A percentile compares a stretch with the other conserved stretches of the same genome.
These are phyloP conservation scores for Solidago caesia DNA, from an alignment of 129 eudicot species.

Conservation along the genomic window DNA sequence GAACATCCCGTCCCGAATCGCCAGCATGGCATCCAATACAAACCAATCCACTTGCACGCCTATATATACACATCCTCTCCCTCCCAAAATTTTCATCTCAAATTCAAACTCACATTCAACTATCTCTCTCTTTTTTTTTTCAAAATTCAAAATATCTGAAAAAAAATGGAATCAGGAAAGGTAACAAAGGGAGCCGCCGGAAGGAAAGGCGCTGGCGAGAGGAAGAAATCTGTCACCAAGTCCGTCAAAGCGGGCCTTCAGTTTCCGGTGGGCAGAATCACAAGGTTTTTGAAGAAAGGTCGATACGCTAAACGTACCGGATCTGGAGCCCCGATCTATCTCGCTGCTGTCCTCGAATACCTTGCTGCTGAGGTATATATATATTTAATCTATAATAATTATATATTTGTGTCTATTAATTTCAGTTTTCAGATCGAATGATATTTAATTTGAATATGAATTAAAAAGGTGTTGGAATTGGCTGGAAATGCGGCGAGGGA, in stretches of 20 bases:
- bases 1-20: neutral
- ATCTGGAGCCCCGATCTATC: constrained; percentile 12
- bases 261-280: constrained; percentile 13
- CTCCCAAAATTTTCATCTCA: neutral
- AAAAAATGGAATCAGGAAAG: constrained; percentile 14
- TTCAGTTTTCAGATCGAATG: neutral
- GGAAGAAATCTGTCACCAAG: neutral
- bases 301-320: constrained; percentile 13
- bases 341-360: constrained; percentile 15
- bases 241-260: constrained; percentile 12
- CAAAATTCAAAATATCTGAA: neutral
- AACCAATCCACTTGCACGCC: neutral
- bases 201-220: constrained; percentile 13
- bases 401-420: no score
- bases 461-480: constrained; percentile 17
- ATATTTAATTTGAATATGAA: neutral
- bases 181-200: constrained; percentile 13
- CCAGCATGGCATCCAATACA: neutral
- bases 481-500: constrained; percentile 24
- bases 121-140: neutral
- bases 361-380: constrained; percentile 18
- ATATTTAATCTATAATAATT: no score
- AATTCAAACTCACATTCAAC: neutral
- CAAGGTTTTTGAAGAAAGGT: constrained; percentile 14
- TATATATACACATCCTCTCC: neutral